These are phyloP conservation scores for Pseudogymnoascus sp. DNA, from an alignment of 2,329 filamentous ascomycete species.

Conservation along the genomic window DNA sequence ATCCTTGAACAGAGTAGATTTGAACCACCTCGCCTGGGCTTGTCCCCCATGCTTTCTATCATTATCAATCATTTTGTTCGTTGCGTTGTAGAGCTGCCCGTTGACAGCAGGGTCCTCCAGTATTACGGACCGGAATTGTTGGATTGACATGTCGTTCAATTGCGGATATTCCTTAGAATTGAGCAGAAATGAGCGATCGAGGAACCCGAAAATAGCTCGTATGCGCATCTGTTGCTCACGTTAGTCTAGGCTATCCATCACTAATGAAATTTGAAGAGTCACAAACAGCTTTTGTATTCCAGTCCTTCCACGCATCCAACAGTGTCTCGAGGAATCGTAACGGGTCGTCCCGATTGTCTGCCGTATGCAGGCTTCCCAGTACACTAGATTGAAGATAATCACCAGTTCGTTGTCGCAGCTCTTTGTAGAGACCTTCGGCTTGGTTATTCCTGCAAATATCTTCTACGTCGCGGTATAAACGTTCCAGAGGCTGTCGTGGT, in stretches of 20 bases:
- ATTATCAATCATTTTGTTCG: constrained; percentile 54
- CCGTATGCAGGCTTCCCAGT: neutral
- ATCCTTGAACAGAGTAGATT: constrained; percentile 59
- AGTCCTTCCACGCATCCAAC: constrained; percentile 1
- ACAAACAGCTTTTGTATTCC: constrained; percentile 6
- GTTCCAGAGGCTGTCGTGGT: constrained; percentile 69
- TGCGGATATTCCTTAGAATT: constrained; percentile 60
- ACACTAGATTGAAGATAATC: constrained; percentile 10
- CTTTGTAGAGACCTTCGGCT: constrained; percentile 57
- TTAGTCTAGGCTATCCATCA: constrained; percentile 12
- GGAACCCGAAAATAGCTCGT: constrained; percentile 84
- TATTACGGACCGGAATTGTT: constrained; percentile 59
- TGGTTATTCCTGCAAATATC: constrained; percentile 77
- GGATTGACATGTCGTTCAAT: constrained; percentile 73
- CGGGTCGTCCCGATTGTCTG: neutral
- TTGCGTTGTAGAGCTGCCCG: constrained; percentile 27
- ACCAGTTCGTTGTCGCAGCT: constrained; percentile 34
- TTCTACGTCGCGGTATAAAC: constrained; percentile 83
- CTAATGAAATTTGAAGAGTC: neutral
- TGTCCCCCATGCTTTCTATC: constrained; percentile 45
- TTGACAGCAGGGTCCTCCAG: constrained; percentile 27
- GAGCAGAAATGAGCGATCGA: constrained; percentile 83
- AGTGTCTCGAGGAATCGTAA: neutral
- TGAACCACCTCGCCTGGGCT: constrained; percentile 44
- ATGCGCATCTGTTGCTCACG: constrained; percentile 53